Conservation (phyloP, 768 basidiomycete species). For the Pleurotus ostreatus region DNA sequence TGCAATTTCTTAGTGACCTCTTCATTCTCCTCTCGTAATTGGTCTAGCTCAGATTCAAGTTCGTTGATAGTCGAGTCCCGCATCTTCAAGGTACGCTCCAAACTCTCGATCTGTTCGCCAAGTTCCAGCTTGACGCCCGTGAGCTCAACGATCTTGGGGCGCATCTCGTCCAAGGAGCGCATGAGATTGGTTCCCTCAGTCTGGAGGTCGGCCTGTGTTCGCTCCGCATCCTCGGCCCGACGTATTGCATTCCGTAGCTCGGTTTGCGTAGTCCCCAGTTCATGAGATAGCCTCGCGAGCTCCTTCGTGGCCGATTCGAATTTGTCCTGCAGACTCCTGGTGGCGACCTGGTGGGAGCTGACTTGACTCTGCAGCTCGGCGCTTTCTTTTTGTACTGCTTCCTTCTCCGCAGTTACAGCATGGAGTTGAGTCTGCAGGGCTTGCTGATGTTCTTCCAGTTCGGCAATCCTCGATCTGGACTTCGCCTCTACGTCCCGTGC, state of each 20-base stretch:
- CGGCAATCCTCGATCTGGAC: constrained; percentile 44
- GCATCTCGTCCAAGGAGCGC: constrained; percentile 82
- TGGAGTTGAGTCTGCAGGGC: constrained; percentile 39
- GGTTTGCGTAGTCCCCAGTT: constrained; percentile 56
- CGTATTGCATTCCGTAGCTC: constrained; percentile 62
- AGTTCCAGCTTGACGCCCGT: constrained; percentile 69
- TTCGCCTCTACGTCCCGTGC: constrained; percentile 40
- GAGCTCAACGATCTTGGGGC: constrained; percentile 79
- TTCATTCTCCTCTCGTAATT: constrained; percentile 48
- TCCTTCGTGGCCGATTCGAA: constrained; percentile 53
- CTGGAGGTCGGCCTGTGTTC: constrained; percentile 67
- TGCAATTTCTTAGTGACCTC: constrained; percentile 40
- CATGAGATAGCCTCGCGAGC: constrained; percentile 46
- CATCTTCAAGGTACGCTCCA: constrained; percentile 50
- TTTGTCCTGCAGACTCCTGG: constrained; percentile 55
- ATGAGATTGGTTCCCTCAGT: constrained; percentile 74
- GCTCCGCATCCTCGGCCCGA: constrained; percentile 74
- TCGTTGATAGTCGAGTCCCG: constrained; percentile 56
- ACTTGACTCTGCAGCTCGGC: constrained; percentile 44
- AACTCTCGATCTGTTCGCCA: constrained; percentile 54
- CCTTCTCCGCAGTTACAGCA: constrained; percentile 40
- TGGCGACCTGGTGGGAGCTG: constrained; percentile 37
- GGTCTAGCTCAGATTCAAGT: constrained; percentile 57
- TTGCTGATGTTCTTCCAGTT: constrained; percentile 36
- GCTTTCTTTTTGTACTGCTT: constrained; percentile 45